Base-by-base conservation (phyloP, 2,329 filamentous ascomycete species). In the Fusarium zealandicum region DNA sequence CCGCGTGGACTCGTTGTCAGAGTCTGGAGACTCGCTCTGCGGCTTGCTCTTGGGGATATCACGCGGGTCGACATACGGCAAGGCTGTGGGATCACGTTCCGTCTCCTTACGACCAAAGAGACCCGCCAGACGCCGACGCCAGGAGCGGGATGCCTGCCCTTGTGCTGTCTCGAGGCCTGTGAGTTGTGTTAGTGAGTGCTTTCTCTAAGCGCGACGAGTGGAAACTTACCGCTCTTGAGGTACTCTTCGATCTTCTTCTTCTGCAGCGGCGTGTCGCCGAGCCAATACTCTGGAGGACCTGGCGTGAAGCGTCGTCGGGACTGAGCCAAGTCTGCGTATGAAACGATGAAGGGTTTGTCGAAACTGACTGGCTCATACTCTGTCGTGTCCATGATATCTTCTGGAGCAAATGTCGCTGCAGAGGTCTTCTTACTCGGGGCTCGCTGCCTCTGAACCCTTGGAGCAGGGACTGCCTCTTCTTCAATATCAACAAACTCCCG, bases 261-360 rank as follows among this genome's bases (percentile, higher is more conserved):
- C 55, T 73, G 70, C 25, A 62, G 40, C 31, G 63, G 64, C 9
- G 71, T 73, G 33, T 71, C 68, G 6, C 70, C 72, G 18, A 59
- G 57, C 65, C 69, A 68, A 43, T 66, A 72, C 42, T 66, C 60
- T 11, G 54, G 46, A 20, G 48, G 44, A 0, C 70, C 66, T 4
- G 66, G 63, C 3, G 56, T 43, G 28, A 72, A 72, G 18, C 40
- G 45, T 8, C 63, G 56, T 33, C 63, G 60, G 14, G 57, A 54
- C 6, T 49, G 27, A 18, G 57, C 54, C n/a, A 48, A 32, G 14
- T 67, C 51, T 6, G 33, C 49, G 28, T 54, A 69, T 2, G 53
- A 53, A 6, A 65, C 46, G 12, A 17, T 25, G 10, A 64, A 44
- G 14, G 54, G 35, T 14, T 55, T 22, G 17, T 53, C 38, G 28